Evolutionary conservation across 371 early-diverging fungal species (phyloP).

Genomic region (Zopfochytrium polystomum): DNA sequence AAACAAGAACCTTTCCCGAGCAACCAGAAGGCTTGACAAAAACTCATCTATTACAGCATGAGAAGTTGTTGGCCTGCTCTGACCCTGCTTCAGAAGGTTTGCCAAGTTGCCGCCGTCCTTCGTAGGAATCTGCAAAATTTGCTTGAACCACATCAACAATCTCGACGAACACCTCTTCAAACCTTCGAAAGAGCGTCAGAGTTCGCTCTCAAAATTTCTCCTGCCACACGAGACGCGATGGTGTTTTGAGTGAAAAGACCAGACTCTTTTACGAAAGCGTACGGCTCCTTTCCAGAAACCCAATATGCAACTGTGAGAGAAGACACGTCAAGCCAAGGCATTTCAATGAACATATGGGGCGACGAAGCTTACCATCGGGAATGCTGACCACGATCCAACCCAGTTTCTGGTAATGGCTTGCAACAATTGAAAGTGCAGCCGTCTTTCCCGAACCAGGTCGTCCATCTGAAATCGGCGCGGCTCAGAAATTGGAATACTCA

Average conservation of each 20-base stretch:
- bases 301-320: conserved; percentile 17
- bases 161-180: too few relatives aligned
- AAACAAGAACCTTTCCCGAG: background rate
- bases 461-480: conserved; percentile 9
- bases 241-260: conserved; percentile 15
- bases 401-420: conserved; percentile 17
- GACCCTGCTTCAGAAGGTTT: too few relatives aligned
- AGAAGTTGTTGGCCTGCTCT: too few relatives aligned
- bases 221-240: conserved; percentile 13
- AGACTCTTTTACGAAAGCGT: conserved; percentile 8
- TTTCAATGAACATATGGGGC: too few relatives aligned
- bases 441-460: conserved; percentile 28
- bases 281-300: conserved; percentile 29
- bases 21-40: too few relatives aligned
- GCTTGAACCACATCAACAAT: too few relatives aligned
- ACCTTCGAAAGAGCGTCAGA: conserved; percentile 11
- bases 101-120: too few relatives aligned
- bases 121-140: too few relatives aligned
- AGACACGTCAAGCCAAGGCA: background rate
- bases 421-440: conserved; percentile 16
- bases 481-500: background rate
- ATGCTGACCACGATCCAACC: conserved; percentile 29
- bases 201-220: conserved; percentile 20
- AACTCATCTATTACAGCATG: too few relatives aligned
- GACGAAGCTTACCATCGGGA: conserved; percentile 19